These are phyloP conservation scores for Hericium rajendrae DNA, from an alignment of 768 basidiomycete genomes.

Conservation along the genomic window DNA sequence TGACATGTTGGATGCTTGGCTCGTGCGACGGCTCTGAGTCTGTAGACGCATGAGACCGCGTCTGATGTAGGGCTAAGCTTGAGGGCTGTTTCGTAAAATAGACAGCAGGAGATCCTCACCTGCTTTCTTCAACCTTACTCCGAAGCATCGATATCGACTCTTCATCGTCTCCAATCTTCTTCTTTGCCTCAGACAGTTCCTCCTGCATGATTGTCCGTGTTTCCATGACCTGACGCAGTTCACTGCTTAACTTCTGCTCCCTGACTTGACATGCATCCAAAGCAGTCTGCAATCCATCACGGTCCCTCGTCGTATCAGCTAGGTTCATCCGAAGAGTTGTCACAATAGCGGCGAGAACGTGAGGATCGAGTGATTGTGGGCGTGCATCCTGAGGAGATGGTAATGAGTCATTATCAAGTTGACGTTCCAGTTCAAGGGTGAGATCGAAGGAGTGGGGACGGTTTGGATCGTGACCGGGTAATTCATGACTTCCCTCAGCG, in stretches of 20 bases:
- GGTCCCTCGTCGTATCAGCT: conserved; percentile 55
- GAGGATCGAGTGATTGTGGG: conserved; percentile 55
- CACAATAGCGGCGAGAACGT: conserved; percentile 68
- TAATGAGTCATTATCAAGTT: conserved; percentile 58
- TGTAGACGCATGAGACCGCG: conserved; percentile 84
- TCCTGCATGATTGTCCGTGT: conserved; percentile 34
- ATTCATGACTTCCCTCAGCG: conserved; percentile 15
- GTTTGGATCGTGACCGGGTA: conserved; percentile 16
- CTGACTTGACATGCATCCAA: conserved; percentile 40
- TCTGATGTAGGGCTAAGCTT: conserved; percentile 26
- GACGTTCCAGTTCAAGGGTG: conserved; percentile 68
- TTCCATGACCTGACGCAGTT: conserved; percentile 54
- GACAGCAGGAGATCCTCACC: conserved; percentile 33
- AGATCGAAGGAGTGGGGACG: conserved; percentile 49
- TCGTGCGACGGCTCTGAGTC: conserved; percentile 61
- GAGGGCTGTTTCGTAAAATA: background rate
- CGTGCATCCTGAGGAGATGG: conserved; percentile 30
- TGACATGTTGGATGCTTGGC: conserved; percentile 34
- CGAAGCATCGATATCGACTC: conserved; percentile 68
- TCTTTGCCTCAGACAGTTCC: conserved; percentile 16
- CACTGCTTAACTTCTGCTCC: conserved; percentile 54
- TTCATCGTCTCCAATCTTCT: conserved; percentile 52
- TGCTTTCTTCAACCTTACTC: conserved; percentile 81
- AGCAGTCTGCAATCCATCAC: conserved; percentile 51
- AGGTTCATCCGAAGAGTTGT: conserved; percentile 62